Conservation (phyloP, 1,284 basidiomycete species). For the Cystobasidium sp. region DNA sequence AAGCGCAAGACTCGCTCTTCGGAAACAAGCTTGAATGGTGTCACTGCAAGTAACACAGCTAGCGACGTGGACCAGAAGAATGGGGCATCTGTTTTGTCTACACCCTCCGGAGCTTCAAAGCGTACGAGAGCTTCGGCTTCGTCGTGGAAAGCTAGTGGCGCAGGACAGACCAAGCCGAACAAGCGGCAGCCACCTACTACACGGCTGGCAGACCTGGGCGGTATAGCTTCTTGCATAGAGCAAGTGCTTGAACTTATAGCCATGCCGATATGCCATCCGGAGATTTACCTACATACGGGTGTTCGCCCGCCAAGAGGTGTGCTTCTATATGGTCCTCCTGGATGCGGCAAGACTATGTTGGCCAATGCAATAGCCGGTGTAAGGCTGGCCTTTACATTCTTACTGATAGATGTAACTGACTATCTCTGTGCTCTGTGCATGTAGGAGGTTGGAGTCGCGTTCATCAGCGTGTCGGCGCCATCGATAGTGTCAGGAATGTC, state of each 20-base stretch:
- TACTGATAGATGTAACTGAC: neutral
- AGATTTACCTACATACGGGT: conserved; percentile 91
- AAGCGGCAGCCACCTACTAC: conserved; percentile 64
- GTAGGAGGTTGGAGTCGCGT: conserved; percentile 87
- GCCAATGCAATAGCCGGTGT: conserved; percentile 93
- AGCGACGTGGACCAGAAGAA: conserved; percentile 5
- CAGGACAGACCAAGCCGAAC: conserved; percentile 31
- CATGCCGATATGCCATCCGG: conserved; percentile 91
- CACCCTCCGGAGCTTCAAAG: conserved; percentile 12
- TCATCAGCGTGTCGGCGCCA: conserved; percentile 90
- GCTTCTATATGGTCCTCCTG: conserved; percentile 90
- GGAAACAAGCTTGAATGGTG: conserved; percentile 15
- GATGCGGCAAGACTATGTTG: conserved; percentile 91
- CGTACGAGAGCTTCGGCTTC: conserved; percentile 14
- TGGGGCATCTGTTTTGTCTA: conserved; percentile 17
- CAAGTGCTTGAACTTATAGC: conserved; percentile 94
- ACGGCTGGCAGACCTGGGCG: conserved; percentile 83
- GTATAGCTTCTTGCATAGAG: conserved; percentile 81
- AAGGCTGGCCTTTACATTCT: conserved; percentile 55
- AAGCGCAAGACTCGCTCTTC: conserved; percentile 36
- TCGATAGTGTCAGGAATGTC: conserved; percentile 97
- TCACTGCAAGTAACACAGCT: neutral
- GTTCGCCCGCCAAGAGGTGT: conserved; percentile 93
- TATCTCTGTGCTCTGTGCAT: neutral
- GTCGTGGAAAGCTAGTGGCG: conserved; percentile 17